Evolutionary conservation across 345 rosid species (phyloP).

Genomic region (Camelina hispida): DNA sequence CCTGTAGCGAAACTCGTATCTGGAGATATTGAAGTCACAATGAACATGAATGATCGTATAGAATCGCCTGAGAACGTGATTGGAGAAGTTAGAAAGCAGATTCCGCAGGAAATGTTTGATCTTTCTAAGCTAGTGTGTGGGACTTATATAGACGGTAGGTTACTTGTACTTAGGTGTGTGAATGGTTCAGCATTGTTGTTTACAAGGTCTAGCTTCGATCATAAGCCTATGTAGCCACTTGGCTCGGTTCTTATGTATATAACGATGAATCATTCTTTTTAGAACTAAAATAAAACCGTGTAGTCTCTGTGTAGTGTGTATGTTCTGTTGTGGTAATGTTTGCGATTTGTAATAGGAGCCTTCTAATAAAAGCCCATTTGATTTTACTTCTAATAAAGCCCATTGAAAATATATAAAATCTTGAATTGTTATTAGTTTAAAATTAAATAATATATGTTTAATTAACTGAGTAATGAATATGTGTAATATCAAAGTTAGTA

Average conservation of each 20-base stretch:
- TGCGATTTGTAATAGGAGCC: not conserved
- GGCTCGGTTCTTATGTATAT: constrained; percentile 32
- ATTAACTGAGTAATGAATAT: too few species aligned
- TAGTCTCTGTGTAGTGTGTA: constrained; percentile 21
- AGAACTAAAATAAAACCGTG: constrained; percentile 16
- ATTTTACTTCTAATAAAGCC: too few species aligned
- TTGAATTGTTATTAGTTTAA: too few species aligned
- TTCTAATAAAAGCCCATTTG: too few species aligned
- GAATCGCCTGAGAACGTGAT: constrained; percentile 57
- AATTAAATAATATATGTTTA: too few species aligned
- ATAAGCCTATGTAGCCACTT: constrained; percentile 34
- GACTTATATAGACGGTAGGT: constrained; percentile 74
- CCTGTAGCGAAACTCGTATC: constrained; percentile 78
- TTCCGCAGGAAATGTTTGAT: constrained; percentile 91
- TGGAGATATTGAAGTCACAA: constrained; percentile 57
- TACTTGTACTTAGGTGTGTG: constrained; percentile 76
- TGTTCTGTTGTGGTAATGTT: constrained; percentile 29
- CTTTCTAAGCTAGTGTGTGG: constrained; percentile 82
- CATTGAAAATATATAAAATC: too few species aligned
- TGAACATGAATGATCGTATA: constrained; percentile 54
- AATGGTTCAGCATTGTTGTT: constrained; percentile 85
- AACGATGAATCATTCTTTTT: constrained; percentile 27
- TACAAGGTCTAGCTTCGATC: constrained; percentile 52
- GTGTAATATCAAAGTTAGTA: too few species aligned
- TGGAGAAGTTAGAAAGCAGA: constrained; percentile 70